phyloP scores from a whole-genome alignment of 2,329 filamentous ascomycete genomes.

The Hypoxylon sp. region DNA sequence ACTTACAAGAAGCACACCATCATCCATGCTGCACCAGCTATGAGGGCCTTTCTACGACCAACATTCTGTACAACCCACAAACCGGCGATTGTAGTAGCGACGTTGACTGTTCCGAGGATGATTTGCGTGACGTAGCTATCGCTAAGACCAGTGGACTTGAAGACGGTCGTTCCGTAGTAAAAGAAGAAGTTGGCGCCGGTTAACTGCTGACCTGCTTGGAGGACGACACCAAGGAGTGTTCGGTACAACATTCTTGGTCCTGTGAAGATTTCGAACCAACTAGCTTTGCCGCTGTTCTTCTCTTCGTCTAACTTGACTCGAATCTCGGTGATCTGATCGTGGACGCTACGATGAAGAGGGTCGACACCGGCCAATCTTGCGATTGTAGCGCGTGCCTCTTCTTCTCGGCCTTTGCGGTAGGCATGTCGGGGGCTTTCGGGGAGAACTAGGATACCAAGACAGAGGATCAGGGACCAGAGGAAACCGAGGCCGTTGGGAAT shows the following conservation, averaged over 20 bases:
- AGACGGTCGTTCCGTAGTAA: conserved; percentile 71
- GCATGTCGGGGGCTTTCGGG: conserved; percentile 70
- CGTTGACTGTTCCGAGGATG: conserved; percentile 77
- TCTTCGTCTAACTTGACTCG: conserved; percentile 66
- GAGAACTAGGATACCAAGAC: conserved; percentile 65
- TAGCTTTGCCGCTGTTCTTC: conserved; percentile 60
- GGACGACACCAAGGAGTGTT: conserved; percentile 71
- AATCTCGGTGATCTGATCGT: conserved; percentile 67
- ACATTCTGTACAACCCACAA: conserved; percentile 76
- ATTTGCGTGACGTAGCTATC: conserved; percentile 78
- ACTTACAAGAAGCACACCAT: conserved; percentile 65
- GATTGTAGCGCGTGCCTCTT: conserved; percentile 65
- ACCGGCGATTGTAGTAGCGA: conserved; percentile 74
- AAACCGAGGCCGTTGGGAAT: conserved; percentile 72
- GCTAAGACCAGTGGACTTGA: conserved; percentile 73
- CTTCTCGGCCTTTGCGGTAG: conserved; percentile 62
- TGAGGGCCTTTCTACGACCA: conserved; percentile 74
- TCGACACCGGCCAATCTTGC: conserved; percentile 62
- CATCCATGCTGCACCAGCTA: conserved; percentile 74
- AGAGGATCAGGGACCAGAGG: conserved; percentile 68
- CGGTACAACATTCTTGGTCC: conserved; percentile 76
- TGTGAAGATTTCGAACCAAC: conserved; percentile 74
- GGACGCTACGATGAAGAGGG: conserved; percentile 58
- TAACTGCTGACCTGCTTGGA: conserved; percentile 77
- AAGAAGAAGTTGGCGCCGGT: conserved; percentile 80